Evolutionary conservation across 805 yeast genomes (phyloP), one percentile per base, ranked within the genome.

Genomic region (Sungouiozyma ichnusensis): DNA sequence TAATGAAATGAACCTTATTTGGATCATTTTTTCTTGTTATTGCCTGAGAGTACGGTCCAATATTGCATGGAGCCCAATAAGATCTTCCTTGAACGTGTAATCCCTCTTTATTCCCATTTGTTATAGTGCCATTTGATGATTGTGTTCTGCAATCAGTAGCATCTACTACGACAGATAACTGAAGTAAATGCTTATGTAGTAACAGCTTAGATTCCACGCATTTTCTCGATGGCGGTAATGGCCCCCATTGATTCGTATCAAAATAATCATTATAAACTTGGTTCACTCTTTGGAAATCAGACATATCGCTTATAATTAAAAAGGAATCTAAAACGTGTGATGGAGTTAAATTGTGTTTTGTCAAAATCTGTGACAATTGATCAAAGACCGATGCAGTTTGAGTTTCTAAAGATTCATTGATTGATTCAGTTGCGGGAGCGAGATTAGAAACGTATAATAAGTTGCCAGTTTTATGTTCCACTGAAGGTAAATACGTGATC

Each of bases 21-120:
- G 56, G 56, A 47, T 76, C 79, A n/a, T 44, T 40, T 3, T 72
- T 60, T 4, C 40, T 42, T 57, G 60, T 61, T 9, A 79, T 76
- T 0, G 88, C 74, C 61, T 92, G 98, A 0, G 98, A 90, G 57
- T 92, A 92, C 0, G 98, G 98, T 0, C 98, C 98, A 37, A 92
- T 92, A 51, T 92, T 92, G 32, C 95, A 90, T 0, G 98, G 98
- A 0, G 97, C 97, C 98, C 98, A 92, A 58, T 84, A 88, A 34
- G 97, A 87, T 45, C 88, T 71, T 1, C 97, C 87, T 52, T 92
- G 90, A 7, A 92, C 86, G 55, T 92, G 97, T 14, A 90, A 65
- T 0, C 97, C 96, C 24, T 64, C 65, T 50, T 81, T 81, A 9
- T 49, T 50, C 20, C 36, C 29, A 57, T 47, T 47, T 2, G 33